Evolutionary conservation across 768 basidiomycete genomes (phyloP).

Genomic region (Phlebiopsis gigantea): DNA sequence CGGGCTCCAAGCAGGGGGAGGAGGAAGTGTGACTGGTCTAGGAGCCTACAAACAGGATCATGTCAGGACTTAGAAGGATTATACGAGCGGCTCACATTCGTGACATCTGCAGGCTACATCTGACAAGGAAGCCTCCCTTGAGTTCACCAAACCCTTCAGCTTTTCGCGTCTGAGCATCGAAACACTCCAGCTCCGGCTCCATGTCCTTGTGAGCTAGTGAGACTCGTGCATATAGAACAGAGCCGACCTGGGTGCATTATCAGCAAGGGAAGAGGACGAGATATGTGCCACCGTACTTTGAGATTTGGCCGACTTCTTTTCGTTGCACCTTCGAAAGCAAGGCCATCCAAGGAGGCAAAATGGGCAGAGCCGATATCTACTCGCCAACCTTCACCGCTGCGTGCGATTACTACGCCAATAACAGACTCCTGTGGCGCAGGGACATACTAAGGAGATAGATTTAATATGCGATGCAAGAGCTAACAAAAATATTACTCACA

Average conservation of each 20-base stretch:
- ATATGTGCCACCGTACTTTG: conserved; percentile 47
- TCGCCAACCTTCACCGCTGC: conserved; percentile 84
- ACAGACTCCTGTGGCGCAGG: conserved; percentile 89
- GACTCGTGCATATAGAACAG: conserved; percentile 86
- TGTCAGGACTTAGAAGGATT: neutral
- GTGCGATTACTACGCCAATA: conserved; percentile 74
- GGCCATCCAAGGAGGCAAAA: conserved; percentile 74
- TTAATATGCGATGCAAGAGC: neutral
- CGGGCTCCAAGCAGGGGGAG: conserved; percentile 73
- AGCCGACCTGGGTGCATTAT: conserved; percentile 62
- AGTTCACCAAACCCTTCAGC: conserved; percentile 92
- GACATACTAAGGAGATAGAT: conserved; percentile 66
- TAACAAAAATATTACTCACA: conserved; percentile 41
- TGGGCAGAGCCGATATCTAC: conserved; percentile 94
- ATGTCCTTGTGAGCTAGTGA: conserved; percentile 95
- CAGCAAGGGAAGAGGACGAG: neutral
- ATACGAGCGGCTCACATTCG: conserved; percentile 57
- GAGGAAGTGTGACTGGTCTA: conserved; percentile 79
- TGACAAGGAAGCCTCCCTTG: conserved; percentile 79
- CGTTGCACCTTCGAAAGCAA: conserved; percentile 95
- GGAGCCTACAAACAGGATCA: conserved; percentile 42
- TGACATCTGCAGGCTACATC: conserved; percentile 80
- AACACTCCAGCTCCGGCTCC: conserved; percentile 97
- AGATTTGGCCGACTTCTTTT: conserved; percentile 93
- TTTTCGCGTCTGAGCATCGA: conserved; percentile 90